Conservation (phyloP, 2,329 filamentous ascomycete genomes). For the Exophiala oligosperma region DNA sequence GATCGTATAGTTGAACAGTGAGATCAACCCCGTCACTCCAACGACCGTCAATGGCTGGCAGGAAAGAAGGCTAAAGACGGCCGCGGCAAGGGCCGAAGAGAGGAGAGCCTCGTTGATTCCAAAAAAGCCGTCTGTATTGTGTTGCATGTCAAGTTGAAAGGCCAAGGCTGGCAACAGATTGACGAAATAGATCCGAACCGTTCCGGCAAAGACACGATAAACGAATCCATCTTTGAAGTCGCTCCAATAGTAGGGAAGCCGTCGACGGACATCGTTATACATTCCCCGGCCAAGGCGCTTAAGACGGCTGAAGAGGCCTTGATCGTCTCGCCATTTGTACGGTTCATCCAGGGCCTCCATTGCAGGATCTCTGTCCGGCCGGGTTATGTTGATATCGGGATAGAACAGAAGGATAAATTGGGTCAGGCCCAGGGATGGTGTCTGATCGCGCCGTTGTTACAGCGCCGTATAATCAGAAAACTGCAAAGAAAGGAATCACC, state of each 20-base stretch:
- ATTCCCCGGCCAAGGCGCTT: constrained; percentile 51
- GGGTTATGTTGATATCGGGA: no score
- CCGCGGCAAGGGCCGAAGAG: constrained; percentile 55
- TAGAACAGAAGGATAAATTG: no score
- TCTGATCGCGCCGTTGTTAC: no score
- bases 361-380: no score
- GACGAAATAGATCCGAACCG: constrained; percentile 60
- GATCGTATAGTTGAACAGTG: constrained; percentile 60
- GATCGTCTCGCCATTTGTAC: constrained; percentile 39
- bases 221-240: constrained; percentile 57
- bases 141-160: constrained; percentile 61
- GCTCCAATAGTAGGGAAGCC: constrained; percentile 56
- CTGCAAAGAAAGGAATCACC: no score
- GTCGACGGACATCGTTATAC: constrained; percentile 54
- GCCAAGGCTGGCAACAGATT: constrained; percentile 59
- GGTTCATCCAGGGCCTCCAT: no score
- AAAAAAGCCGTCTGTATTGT: constrained; percentile 55
- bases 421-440: no score
- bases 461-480: no score
- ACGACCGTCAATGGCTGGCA: constrained; percentile 59
- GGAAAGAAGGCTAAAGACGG: constrained; percentile 54
- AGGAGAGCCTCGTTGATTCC: constrained; percentile 59
- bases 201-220: constrained; percentile 56
- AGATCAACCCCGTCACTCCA: constrained; percentile 57
- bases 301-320: constrained; percentile 34